Conservation (phyloP, 306 rosid genomes). For the Dalbergia cultrata region DNA sequence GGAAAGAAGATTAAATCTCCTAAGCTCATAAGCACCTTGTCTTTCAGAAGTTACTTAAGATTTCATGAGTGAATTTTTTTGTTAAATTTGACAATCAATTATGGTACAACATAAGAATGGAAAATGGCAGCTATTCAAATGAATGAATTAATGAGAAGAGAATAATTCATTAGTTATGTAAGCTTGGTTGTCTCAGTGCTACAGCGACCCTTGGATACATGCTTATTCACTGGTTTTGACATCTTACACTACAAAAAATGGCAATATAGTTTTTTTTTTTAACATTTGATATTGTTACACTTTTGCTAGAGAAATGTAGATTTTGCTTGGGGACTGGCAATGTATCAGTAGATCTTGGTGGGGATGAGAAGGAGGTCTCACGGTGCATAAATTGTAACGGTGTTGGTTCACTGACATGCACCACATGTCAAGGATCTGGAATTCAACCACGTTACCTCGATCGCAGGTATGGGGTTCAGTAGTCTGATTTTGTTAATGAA, state of each 20-base stretch:
- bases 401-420: slow-evolving; percentile 85
- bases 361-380: slow-evolving; percentile 81
- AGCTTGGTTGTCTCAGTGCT: slow-evolving; percentile 10
- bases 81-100: slow-evolving; percentile 25
- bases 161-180: background rate
- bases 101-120: background rate
- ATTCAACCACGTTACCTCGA: slow-evolving; percentile 99
- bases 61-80: slow-evolving; percentile 11
- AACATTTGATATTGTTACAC: slow-evolving; percentile 35
- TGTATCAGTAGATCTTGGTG: slow-evolving; percentile 85
- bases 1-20: slow-evolving; percentile 2
- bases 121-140: slow-evolving; percentile 16
- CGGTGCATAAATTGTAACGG: slow-evolving; percentile 93
- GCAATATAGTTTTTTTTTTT: slow-evolving; percentile 10
- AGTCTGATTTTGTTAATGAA: background rate
- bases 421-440: slow-evolving; percentile 97
- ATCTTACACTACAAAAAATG: background rate
- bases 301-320: slow-evolving; percentile 82
- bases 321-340: slow-evolving; percentile 83
- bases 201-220: background rate
- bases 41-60: background rate
- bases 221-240: background rate
- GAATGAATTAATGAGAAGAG: slow-evolving; percentile 1
- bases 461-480: slow-evolving; percentile 71
- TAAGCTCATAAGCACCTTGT: background rate